A percentile compares a stretch with the other conserved stretches of the same genome.
Conservation (phyloP, 192 early-diverging fungal species). For the Backusella psychrophila region DNA sequence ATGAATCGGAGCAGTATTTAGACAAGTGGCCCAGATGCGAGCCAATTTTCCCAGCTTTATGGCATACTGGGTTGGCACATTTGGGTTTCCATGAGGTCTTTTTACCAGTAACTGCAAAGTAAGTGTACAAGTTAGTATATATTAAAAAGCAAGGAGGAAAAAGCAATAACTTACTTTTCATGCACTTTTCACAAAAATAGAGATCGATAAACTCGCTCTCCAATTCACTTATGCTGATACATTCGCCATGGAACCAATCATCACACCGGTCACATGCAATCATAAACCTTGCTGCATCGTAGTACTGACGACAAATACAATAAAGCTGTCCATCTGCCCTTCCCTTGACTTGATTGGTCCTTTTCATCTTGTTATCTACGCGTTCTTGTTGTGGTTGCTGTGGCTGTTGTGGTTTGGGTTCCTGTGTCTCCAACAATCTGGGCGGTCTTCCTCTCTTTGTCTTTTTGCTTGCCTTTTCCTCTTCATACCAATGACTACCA, state of each 20-base stretch:
- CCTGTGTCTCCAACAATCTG: not conserved
- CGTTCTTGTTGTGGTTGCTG: not conserved
- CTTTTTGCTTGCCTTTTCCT: not conserved
- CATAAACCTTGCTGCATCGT: slow-evolving; percentile 62
- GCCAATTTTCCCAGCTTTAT: slow-evolving; percentile 33
- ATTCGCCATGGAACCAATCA: slow-evolving; percentile 77
- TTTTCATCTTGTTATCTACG: not conserved
- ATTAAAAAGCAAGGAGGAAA: not conserved
- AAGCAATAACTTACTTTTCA: slow-evolving; percentile 36
- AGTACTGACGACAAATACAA: slow-evolving; percentile 60
- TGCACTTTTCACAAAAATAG: slow-evolving; percentile 63
- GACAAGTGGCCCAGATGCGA: slow-evolving; percentile 15
- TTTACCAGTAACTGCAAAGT: slow-evolving; percentile 39
- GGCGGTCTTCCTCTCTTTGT: slow-evolving; percentile 9
- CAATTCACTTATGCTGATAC: slow-evolving; percentile 58
- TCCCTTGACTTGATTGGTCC: not conserved
- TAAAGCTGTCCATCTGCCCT: slow-evolving; percentile 27
- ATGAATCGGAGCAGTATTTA: slow-evolving; percentile 54
- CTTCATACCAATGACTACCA: not conserved
- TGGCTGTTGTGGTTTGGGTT: not conserved
- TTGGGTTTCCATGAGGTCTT: slow-evolving; percentile 45
- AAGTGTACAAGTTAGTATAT: not conserved
- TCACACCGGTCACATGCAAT: slow-evolving; percentile 76
- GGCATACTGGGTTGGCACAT: slow-evolving; percentile 46
- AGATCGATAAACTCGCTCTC: slow-evolving; percentile 57